Percentiles rank a stretch among this genome's conserved stretches.
Evolutionary conservation across 345 rosid species (phyloP).

Genomic region (Schrenkiella parvula): DNA sequence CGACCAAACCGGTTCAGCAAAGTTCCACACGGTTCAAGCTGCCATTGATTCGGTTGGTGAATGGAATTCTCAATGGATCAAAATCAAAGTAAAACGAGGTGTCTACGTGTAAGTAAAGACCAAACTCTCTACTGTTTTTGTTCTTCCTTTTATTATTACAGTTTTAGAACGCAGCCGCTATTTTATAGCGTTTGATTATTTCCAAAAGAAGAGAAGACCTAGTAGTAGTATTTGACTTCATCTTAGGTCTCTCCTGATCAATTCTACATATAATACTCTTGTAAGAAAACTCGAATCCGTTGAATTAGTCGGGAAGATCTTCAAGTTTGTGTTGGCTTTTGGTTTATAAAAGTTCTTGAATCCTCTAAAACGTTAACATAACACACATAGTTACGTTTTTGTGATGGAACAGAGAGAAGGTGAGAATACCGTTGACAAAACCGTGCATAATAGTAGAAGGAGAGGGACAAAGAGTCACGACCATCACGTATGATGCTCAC

Average conservation of each 20-base stretch:
- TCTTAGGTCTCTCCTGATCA: neutral
- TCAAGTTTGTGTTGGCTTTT: neutral
- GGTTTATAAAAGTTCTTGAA: neutral
- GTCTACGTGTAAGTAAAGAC: slow-evolving; percentile 30
- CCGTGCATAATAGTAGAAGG: slow-evolving; percentile 47
- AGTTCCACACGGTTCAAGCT: slow-evolving; percentile 15
- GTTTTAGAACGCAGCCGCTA: neutral
- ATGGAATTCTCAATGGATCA: slow-evolving; percentile 23
- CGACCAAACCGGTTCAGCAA: slow-evolving; percentile 21
- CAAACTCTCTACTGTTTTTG: neutral
- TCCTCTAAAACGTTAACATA: neutral
- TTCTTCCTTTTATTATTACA: neutral
- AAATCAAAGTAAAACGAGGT: slow-evolving; percentile 34
- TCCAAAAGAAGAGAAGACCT: neutral
- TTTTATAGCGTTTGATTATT: slow-evolving; percentile 1
- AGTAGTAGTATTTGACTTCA: neutral
- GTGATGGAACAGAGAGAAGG: slow-evolving; percentile 39
- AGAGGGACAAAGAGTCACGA: slow-evolving; percentile 28
- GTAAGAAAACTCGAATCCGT: neutral
- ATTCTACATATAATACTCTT: neutral
- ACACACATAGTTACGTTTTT: neutral
- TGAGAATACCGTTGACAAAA: slow-evolving; percentile 34
- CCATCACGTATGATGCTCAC: slow-evolving; percentile 33
- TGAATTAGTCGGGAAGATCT: neutral
- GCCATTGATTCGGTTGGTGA: slow-evolving; percentile 23